A percentile compares a stretch with the other conserved stretches of the same genome.
Conservation (phyloP, 345 rosid species). For the Geranium rotundifolium region DNA sequence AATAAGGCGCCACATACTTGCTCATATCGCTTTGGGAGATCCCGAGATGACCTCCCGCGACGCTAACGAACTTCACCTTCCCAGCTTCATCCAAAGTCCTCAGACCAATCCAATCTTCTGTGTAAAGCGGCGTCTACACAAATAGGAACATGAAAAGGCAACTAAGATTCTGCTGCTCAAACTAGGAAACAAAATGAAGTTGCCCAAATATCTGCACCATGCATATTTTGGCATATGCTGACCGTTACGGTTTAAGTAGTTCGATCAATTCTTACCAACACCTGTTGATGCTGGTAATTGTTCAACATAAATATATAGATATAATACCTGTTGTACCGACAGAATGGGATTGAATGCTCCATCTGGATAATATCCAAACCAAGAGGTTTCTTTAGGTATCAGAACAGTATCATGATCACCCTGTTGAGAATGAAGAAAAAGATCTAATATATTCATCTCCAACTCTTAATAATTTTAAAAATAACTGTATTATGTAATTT, state of each 20-base stretch:
- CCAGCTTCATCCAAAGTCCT: slow-evolving; percentile 52
- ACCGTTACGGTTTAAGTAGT: too few species aligned
- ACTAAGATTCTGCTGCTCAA: too few species aligned
- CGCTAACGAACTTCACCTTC: slow-evolving; percentile 52
- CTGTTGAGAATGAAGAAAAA: slow-evolving; percentile 26
- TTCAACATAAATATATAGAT: neutral
- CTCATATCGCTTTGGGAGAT: slow-evolving; percentile 45
- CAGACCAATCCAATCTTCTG: slow-evolving; percentile 88
- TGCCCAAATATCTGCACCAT: neutral
- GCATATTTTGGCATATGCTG: neutral
- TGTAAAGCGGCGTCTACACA: slow-evolving; percentile 65
- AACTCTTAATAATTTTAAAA: too few species aligned
- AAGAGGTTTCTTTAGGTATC: slow-evolving; percentile 83
- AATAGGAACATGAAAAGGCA: neutral
- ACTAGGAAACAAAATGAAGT: neutral
- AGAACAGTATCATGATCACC: slow-evolving; percentile 55
- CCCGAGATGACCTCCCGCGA: slow-evolving; percentile 59
- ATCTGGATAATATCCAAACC: slow-evolving; percentile 87
- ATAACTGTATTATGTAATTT: too few species aligned
- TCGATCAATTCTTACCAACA: too few species aligned
- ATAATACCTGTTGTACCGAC: slow-evolving; percentile 39
- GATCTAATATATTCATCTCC: too few species aligned
- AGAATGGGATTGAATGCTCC: slow-evolving; percentile 53
- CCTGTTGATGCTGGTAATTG: neutral
- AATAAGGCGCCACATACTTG: slow-evolving; percentile 53